Base-by-base conservation (phyloP, 805 yeast genomes). In the Wickerhamomyces tratensis region DNA sequence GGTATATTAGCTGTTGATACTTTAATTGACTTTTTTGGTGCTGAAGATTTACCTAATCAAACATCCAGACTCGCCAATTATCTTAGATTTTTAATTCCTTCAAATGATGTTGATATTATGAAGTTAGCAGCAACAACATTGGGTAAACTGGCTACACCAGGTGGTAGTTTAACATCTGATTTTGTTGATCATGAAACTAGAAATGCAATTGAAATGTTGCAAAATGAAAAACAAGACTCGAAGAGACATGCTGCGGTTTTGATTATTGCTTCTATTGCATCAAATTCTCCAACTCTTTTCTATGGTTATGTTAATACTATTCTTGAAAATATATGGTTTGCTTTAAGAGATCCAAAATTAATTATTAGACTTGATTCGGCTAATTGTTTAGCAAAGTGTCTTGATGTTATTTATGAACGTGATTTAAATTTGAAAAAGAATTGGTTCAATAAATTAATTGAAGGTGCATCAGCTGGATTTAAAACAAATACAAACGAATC, bases 181-280 rank as follows among this genome's bases (percentile, higher is more conserved):
- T 83, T 91, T 59, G 96, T 93, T 27, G 97, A 91, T 47, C 84
- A 78, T 52, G 96, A 91, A 59, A 93, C 93, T 8, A 86, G 83
- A 55, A 72, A 85, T 39, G 86, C 96, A 35, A 71, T 91, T 40
- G 98, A 93, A 61, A 83, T 96, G 91, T 72, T 91, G 25, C 85
- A 86, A 33, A 72, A 82, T n/a, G 95, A 88, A 48, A 81, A 86
- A 49, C 87, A 83, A 53, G 96, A 87, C 52, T 74, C 76, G 38
- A 76, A 94, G 53, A 77, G 93, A 48, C 97, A 91, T 57, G 96
- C 97, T 0, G 95, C 97, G 1, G 79, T 88, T 35, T 68, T 91
- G 41, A 79, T 87, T 36, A 76, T 93, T 36, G 76, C 82, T 7
- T 83, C 96, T 1, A 71, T 93, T 46, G 96, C 96, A 1, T 77